Conservation (phyloP, 148 eudicot genomes). For the Amaranthus hypochondriacus region DNA sequence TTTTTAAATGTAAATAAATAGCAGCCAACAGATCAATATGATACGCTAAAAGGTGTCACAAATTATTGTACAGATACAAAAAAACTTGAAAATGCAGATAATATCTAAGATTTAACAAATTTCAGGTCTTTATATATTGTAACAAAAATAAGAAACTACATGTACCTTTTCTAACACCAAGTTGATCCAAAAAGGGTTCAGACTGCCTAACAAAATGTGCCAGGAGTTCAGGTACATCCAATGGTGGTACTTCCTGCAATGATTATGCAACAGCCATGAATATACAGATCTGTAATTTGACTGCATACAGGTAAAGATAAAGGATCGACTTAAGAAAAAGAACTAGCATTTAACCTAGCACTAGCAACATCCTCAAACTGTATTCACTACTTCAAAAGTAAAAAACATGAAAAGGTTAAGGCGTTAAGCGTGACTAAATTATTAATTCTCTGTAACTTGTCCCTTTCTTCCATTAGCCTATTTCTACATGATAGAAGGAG, state of each 20-base stretch:
- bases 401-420: not conserved
- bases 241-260: constrained; percentile 79
- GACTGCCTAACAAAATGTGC: constrained; percentile 87
- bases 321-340: not conserved
- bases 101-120: not conserved
- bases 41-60: too few species aligned
- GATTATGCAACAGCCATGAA: constrained; percentile 14
- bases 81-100: not conserved
- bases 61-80: not conserved
- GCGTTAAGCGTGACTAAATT: not conserved
- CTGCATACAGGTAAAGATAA: not conserved
- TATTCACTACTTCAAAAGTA: not conserved
- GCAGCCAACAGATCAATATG: not conserved
- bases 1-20: not conserved
- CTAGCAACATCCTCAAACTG: not conserved
- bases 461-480: not conserved
- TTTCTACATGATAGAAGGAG: too few species aligned
- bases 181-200: constrained; percentile 89
- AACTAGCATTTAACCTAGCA: not conserved
- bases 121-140: too few species aligned
- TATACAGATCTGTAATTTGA: not conserved
- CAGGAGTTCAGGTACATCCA: constrained; percentile 82
- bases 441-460: not conserved
- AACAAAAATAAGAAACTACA: not conserved
- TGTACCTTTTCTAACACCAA: constrained; percentile 81